phyloP scores from a whole-genome alignment of 306 rosid genomes.

The Malus domestica region DNA sequence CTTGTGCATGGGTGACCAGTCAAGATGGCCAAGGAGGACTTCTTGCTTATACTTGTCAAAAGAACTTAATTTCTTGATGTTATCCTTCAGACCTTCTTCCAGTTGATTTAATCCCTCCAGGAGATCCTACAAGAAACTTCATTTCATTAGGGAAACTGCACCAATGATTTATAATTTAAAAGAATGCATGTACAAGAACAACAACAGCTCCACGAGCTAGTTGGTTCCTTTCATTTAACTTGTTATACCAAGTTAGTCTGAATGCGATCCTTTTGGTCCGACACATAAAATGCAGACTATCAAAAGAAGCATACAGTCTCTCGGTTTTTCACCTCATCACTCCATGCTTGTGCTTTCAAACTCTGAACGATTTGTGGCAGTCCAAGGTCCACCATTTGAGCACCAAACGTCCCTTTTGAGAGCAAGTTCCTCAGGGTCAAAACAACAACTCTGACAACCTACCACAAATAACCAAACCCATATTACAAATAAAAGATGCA shows the following conservation, averaged over 20 bases:
- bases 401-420: slow-evolving; percentile 79
- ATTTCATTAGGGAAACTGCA: slow-evolving; percentile 7
- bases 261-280: background rate
- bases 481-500: slow-evolving; percentile 13
- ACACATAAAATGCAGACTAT: slow-evolving; percentile 2
- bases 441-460: slow-evolving; percentile 98
- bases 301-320: slow-evolving; percentile 10
- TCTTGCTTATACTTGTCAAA: slow-evolving; percentile 93
- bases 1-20: slow-evolving; percentile 99
- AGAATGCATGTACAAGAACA: background rate
- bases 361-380: slow-evolving; percentile 88
- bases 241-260: background rate
- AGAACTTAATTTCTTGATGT: slow-evolving; percentile 81
- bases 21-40: slow-evolving; percentile 91
- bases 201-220: background rate
- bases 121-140: slow-evolving; percentile 56
- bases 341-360: slow-evolving; percentile 99
- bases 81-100: slow-evolving; percentile 84
- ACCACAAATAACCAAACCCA: slow-evolving; percentile 28
- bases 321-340: slow-evolving; percentile 82
- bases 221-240: slow-evolving; percentile 10
- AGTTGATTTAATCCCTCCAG: slow-evolving; percentile 79
- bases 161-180: background rate
- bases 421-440: slow-evolving; percentile 81
- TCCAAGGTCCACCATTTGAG: slow-evolving; percentile 95